These are phyloP conservation scores for Chalciporus pseudorubinellus DNA, from an alignment of 768 basidiomycete species.

Conservation along the genomic window DNA sequence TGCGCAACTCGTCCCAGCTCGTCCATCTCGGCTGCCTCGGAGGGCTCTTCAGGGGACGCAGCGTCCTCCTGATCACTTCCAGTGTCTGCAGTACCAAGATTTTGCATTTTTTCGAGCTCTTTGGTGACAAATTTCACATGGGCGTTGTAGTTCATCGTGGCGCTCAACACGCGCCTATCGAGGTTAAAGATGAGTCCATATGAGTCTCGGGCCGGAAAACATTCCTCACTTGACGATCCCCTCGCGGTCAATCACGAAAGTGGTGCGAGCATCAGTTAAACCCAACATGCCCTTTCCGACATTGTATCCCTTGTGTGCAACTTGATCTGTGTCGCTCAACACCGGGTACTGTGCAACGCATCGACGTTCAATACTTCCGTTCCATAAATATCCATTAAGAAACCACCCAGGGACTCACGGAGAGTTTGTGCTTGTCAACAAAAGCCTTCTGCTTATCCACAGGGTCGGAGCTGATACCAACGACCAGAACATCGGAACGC, in stretches of 20 bases:
- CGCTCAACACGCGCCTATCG: conserved; percentile 54
- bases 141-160: conserved; percentile 59
- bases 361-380: background rate
- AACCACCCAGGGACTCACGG: conserved; percentile 40
- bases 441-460: conserved; percentile 73
- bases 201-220: background rate
- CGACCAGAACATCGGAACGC: conserved; percentile 57
- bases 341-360: conserved; percentile 61
- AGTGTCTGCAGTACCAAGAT: background rate
- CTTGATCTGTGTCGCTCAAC: conserved; percentile 66
- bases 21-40: conserved; percentile 9
- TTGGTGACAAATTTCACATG: conserved; percentile 72
- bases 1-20: conserved; percentile 24
- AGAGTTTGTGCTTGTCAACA: conserved; percentile 66
- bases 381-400: background rate
- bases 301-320: conserved; percentile 59
- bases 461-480: conserved; percentile 74
- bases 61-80: background rate
- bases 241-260: conserved; percentile 72
- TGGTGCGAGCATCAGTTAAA: conserved; percentile 59
- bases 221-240: conserved; percentile 59
- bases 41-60: conserved; percentile 4
- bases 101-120: conserved; percentile 53
- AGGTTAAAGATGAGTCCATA: conserved; percentile 2
- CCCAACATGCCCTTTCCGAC: conserved; percentile 71